These are phyloP conservation scores for Trypanosoma mega DNA, from an alignment of 208 protist genomes.

Conservation along the genomic window DNA sequence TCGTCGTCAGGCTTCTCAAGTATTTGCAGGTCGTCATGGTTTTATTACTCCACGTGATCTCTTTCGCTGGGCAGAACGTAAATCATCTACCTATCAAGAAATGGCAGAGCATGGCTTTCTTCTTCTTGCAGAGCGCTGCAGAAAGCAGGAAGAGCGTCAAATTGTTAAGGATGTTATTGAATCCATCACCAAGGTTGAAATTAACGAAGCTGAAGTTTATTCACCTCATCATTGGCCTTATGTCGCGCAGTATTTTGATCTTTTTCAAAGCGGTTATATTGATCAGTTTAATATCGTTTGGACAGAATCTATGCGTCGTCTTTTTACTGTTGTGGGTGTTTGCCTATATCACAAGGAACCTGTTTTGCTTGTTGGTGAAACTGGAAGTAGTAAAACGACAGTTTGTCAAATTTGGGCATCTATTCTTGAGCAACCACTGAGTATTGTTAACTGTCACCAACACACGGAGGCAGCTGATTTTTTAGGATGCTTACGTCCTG, in stretches of 20 bases:
- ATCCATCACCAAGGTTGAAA: conserved; percentile 68
- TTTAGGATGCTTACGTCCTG: conserved; percentile 92
- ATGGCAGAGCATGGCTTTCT: conserved; percentile 98
- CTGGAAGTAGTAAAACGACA: conserved; percentile 99
- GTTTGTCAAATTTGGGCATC: conserved; percentile 95
- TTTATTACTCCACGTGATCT: conserved; percentile 99
- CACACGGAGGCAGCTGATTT: conserved; percentile 99
- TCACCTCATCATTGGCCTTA: conserved; percentile 82
- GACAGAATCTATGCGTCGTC: conserved; percentile 95
- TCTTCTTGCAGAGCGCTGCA: conserved; percentile 97
- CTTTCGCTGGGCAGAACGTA: conserved; percentile 99
- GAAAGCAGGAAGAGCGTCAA: conserved; percentile 93
- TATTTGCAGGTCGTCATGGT: conserved; percentile 98
- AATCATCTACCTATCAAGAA: conserved; percentile 87
- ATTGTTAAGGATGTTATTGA: conserved; percentile 94
- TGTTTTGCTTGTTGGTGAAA: conserved; percentile 98
- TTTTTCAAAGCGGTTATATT: conserved; percentile 63
- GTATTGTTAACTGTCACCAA: conserved; percentile 99
- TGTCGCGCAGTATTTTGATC: conserved; percentile 63
- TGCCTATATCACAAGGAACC: conserved; percentile 95
- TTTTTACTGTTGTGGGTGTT: conserved; percentile 96
- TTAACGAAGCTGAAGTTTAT: conserved; percentile 69
- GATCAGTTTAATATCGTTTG: conserved; percentile 95
- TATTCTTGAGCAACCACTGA: conserved; percentile 82
- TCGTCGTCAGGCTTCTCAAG: conserved; percentile 88